Evolutionary conservation across 495 filamentous ascomycete genomes (phyloP), one percentile per base, ranked within the genome.

Genomic region (Hypoxylon subgilvum): DNA sequence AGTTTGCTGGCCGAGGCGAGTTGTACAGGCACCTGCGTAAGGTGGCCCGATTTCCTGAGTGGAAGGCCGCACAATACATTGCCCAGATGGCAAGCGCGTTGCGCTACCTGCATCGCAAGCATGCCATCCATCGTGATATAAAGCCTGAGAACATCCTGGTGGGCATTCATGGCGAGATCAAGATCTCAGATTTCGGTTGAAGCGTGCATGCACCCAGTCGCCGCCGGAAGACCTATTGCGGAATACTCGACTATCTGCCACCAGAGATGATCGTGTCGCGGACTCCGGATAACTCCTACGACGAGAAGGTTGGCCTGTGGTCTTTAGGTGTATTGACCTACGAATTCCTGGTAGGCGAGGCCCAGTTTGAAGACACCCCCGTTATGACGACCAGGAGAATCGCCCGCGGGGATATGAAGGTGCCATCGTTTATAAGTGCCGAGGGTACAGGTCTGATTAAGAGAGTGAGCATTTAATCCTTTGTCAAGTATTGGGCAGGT

Each of bases 291-390:
- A n/a, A n/a, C n/a, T n/a, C n/a, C n/a, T 58, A 92, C 67, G 86
- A 69, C 49, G 86, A 90, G 62, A 88, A 88, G 63, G 87, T 92
- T 8, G 88, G 91, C 65, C 65, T 90, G 28, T 92, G 88, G 88
- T 83, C 82, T 60, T 72, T 92, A 47, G 88, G 88, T 28, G 88
- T 92, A 25, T 71, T 92, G 72, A 89, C 83, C 3, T 92, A 91
- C 53, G 88, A 92, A 66, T 90, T 92, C 57, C 67, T 92, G 42
- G 83, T 86, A 8, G 88, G 89, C 12, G 82, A 88, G 62, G 86
- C 89, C 31, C 88, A 89, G 17, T 92, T 92, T 68, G 87, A 90
- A 55, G 89, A 91, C 64, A 85, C 80, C 10, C 82, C 82, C 64
- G 50, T 22, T 56, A 16, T 27, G 43, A 52, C 40, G 54, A 47